Evolutionary conservation across 257 asterid genomes (phyloP).

Genomic region (Primulina huaijiensis): DNA sequence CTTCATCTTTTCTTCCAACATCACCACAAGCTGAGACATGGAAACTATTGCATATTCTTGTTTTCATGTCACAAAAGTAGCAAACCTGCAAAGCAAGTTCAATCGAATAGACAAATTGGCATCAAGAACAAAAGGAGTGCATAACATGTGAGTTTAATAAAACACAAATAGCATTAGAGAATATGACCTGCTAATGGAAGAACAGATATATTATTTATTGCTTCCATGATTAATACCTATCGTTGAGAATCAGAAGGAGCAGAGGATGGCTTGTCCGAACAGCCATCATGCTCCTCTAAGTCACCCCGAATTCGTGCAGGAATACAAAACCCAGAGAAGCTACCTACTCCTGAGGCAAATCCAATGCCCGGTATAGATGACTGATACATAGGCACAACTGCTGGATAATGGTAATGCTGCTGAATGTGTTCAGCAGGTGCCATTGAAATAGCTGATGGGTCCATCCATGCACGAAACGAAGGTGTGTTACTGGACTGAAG

Average conservation of each 20-base stretch:
- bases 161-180: neutral
- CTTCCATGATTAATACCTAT: constrained; percentile 35
- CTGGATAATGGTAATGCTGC: constrained; percentile 45
- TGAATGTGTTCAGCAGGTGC: constrained; percentile 49
- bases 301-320: constrained; percentile 99
- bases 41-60: constrained; percentile 14
- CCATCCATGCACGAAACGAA: constrained; percentile 97
- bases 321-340: constrained; percentile 68
- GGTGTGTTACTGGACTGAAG: constrained; percentile 99
- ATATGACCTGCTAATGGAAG: constrained; percentile 30
- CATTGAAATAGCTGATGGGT: constrained; percentile 48
- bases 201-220: constrained; percentile 17
- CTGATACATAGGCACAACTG: constrained; percentile 56
- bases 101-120: constrained; percentile 20
- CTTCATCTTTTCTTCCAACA: constrained; percentile 30
- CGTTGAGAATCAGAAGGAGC: constrained; percentile 98
- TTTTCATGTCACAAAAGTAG: constrained; percentile 14
- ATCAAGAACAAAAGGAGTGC: neutral
- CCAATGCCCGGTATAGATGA: constrained; percentile 55
- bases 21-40: constrained; percentile 18
- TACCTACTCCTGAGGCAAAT: constrained; percentile 62
- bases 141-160: neutral
- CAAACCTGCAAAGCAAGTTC: constrained; percentile 32
- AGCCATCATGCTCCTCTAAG: constrained; percentile 98
- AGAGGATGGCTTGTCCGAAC: constrained; percentile 90